Conservation (phyloP, 164 flowering plant genomes). For the Buxus sempervirens region DNA sequence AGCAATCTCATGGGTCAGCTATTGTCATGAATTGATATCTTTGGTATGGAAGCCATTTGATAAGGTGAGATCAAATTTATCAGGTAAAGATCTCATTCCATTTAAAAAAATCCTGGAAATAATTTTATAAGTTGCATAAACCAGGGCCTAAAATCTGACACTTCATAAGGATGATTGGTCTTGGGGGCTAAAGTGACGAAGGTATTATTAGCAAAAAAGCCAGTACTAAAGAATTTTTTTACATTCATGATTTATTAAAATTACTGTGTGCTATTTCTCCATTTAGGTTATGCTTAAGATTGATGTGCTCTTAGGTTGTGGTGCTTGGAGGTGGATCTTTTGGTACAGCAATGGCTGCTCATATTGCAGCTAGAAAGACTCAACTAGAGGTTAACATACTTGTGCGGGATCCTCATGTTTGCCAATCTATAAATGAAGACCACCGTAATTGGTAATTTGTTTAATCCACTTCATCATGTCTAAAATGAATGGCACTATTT, state of each 20-base stretch:
- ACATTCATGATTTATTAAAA: neutral
- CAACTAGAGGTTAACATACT: slow-evolving; percentile 80
- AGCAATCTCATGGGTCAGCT: no score
- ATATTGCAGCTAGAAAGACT: slow-evolving; percentile 69
- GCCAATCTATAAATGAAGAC: slow-evolving; percentile 67
- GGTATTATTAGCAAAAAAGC: no score
- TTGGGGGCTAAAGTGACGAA: no score
- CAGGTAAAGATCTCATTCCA: no score
- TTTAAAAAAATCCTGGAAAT: no score
- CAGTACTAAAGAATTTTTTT: no score
- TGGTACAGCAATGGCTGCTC: slow-evolving; percentile 99
- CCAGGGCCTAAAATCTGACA: no score
- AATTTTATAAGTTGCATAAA: no score
- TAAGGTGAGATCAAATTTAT: no score
- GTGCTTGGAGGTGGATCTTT: slow-evolving; percentile 98
- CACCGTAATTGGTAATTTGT: slow-evolving; percentile 60
- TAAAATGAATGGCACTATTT: neutral
- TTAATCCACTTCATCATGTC: neutral
- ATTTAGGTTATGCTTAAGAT: neutral
- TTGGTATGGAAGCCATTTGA: no score
- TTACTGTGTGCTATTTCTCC: neutral
- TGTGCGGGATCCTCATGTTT: slow-evolving; percentile 72
- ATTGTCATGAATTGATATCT: no score
- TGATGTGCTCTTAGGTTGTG: slow-evolving; percentile 52
- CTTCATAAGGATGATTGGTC: no score